Percentiles rank a stretch among this genome's conserved stretches.
Evolutionary conservation across 352 stramenopile genomes (phyloP).

Genomic region (Phytopythium ostracodes): DNA sequence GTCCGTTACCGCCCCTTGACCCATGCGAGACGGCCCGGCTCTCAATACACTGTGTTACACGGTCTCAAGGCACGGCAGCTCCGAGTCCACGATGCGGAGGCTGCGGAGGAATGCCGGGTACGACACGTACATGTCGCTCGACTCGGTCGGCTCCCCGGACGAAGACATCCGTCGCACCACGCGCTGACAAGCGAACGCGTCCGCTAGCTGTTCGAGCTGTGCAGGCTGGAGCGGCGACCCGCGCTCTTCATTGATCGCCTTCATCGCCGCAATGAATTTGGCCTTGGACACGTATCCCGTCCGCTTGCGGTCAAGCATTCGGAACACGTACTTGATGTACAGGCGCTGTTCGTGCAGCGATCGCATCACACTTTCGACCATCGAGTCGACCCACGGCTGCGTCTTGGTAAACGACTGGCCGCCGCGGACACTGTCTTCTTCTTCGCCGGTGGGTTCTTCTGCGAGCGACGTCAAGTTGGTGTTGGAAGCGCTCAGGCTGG

Average conservation of each 20-base stretch:
- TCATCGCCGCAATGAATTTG: constrained; percentile 75
- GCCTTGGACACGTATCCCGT: constrained; percentile 54
- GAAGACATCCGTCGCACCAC: constrained; percentile 22
- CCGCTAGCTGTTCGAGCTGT: constrained; percentile 65
- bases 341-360: constrained; percentile 72
- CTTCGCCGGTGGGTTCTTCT: constrained; percentile 12
- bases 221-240: constrained; percentile 47
- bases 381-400: constrained; percentile 56
- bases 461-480: constrained; percentile 31
- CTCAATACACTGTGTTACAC: neutral
- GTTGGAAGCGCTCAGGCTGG: constrained; percentile 53
- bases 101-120: constrained; percentile 73
- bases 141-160: constrained; percentile 21
- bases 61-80: constrained; percentile 3
- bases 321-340: constrained; percentile 81
- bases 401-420: constrained; percentile 24
- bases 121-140: constrained; percentile 37
- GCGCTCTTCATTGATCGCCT: constrained; percentile 72
- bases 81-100: constrained; percentile 58
- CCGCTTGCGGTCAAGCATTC: constrained; percentile 66
- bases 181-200: constrained; percentile 44
- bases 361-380: constrained; percentile 71
- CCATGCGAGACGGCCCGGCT: neutral
- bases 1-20: neutral
- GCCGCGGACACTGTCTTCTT: constrained; percentile 30